Evolutionary conservation across 2,329 filamentous ascomycete genomes (phyloP).

Genomic region (Pseudofabraea citricarpa): DNA sequence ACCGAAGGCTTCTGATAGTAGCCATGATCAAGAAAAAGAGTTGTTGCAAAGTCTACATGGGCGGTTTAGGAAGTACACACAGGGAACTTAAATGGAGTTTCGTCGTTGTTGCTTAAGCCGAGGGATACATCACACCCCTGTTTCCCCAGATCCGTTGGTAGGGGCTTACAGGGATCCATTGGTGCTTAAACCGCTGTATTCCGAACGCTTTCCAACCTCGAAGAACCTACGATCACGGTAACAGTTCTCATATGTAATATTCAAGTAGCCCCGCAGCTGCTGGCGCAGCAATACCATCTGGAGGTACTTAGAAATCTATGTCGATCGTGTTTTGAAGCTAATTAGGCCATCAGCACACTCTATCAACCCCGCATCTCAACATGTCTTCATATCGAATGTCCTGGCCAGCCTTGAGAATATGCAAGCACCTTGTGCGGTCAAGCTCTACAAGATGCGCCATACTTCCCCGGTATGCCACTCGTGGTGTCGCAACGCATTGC

Average conservation of each 20-base stretch:
- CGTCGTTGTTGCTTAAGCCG: constrained; percentile 6
- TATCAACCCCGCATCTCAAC: constrained; percentile 5
- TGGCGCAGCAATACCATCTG: too few species aligned
- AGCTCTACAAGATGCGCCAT: constrained; percentile 21
- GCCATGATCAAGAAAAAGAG: constrained; percentile 17
- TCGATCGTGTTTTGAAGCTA: too few species aligned
- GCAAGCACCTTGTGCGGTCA: constrained; percentile 36
- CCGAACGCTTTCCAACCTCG: too few species aligned
- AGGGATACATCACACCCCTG: not conserved
- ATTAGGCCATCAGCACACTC: not conserved
- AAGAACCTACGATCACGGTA: too few species aligned
- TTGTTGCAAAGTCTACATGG: too few species aligned
- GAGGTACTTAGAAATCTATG: too few species aligned
- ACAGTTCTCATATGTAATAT: too few species aligned
- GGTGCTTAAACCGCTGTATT: not conserved
- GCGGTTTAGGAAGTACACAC: too few species aligned
- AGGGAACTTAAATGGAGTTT: constrained; percentile 1
- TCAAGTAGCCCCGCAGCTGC: too few species aligned
- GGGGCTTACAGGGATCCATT: too few species aligned
- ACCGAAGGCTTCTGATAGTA: constrained; percentile 17
- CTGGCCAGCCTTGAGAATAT: constrained; percentile 38
- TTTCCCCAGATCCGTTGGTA: not conserved
- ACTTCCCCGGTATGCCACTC: constrained; percentile 7
- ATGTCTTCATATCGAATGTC: constrained; percentile 39
- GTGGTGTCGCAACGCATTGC: constrained; percentile 66